These are phyloP conservation scores for Coniochaeta sp. DNA, from an alignment of 2,329 filamentous ascomycete species.

Conservation along the genomic window DNA sequence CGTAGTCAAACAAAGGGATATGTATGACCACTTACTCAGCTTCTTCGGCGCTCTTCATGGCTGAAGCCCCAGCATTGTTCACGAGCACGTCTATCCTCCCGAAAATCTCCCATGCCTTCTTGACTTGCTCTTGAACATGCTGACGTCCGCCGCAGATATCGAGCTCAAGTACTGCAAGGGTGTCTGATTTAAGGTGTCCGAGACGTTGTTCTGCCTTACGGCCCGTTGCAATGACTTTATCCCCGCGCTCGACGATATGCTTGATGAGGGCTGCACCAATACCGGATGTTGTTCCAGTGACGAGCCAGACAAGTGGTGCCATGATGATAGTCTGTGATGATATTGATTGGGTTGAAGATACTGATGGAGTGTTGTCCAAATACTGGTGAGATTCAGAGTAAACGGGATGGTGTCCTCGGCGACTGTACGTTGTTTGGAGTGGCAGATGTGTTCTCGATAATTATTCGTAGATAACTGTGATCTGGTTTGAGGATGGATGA, in stretches of 20 bases:
- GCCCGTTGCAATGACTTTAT: slow-evolving; percentile 22
- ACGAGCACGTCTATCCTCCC: slow-evolving; percentile 24
- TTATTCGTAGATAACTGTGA: background rate
- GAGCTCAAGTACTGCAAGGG: background rate
- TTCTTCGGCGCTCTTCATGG: slow-evolving; percentile 20
- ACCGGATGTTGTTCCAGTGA: slow-evolving; percentile 24
- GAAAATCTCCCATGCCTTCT: slow-evolving; percentile 20
- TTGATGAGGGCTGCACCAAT: slow-evolving; percentile 19
- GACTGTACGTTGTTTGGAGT: background rate
- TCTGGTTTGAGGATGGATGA: background rate
- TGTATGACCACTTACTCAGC: slow-evolving; percentile 19
- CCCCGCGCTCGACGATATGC: slow-evolving; percentile 17
- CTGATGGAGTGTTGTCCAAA: too few species aligned
- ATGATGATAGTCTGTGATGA: slow-evolving; percentile 9
- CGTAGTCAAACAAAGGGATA: background rate
- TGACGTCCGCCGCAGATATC: slow-evolving; percentile 14
- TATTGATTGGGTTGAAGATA: background rate
- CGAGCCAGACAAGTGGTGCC: slow-evolving; percentile 22
- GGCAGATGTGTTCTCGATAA: background rate
- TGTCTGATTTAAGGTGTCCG: slow-evolving; percentile 8
- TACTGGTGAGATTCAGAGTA: background rate
- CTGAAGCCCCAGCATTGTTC: slow-evolving; percentile 25
- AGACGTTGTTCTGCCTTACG: slow-evolving; percentile 18
- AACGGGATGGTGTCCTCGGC: background rate
- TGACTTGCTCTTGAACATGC: slow-evolving; percentile 5